Evolutionary conservation across 2,329 filamentous ascomycete genomes (phyloP).

Genomic region (Lachnellula occidentalis): DNA sequence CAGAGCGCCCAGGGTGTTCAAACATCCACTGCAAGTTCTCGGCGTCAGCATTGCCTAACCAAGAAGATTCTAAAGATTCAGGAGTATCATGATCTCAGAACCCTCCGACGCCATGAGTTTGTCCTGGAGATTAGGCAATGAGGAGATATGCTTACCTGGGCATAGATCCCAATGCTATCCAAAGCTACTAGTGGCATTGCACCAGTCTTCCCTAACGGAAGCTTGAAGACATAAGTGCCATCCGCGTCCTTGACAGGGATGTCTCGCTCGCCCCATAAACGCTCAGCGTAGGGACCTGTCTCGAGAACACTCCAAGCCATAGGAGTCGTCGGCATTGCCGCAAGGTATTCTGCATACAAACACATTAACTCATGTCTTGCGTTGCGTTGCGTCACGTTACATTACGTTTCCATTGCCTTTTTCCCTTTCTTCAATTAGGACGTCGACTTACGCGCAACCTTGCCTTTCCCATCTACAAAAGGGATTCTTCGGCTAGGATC

Average conservation of each 20-base stretch:
- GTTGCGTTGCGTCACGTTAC: too few relatives aligned
- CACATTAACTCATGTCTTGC: not conserved
- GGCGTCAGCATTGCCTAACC: too few relatives aligned
- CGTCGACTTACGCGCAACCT: constrained; percentile 6
- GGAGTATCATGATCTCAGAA: too few relatives aligned
- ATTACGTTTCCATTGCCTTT: not conserved
- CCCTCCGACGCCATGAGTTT: too few relatives aligned
- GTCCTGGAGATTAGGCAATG: too few relatives aligned
- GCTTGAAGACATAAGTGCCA: constrained; percentile 1
- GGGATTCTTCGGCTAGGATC: constrained; percentile 13
- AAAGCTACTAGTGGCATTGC: constrained; percentile 18
- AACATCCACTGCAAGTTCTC: constrained; percentile 16
- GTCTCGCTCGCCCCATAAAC: constrained; percentile 14
- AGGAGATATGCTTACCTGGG: not conserved
- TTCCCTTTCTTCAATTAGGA: not conserved
- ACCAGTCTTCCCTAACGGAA: constrained; percentile 1
- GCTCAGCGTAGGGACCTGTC: constrained; percentile 24
- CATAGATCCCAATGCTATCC: constrained; percentile 18
- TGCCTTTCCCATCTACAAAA: constrained; percentile 21
- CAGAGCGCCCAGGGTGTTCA: constrained; percentile 13
- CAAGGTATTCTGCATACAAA: constrained; percentile 9
- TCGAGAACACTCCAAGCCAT: constrained; percentile 22
- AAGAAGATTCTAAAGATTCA: too few relatives aligned
- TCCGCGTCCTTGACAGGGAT: not conserved
- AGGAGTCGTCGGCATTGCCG: constrained; percentile 7